Evolutionary conservation across 2,329 filamentous ascomycete genomes (phyloP), one percentile per base, ranked within the genome.

Genomic region (Corniculantispora saksenae): DNA sequence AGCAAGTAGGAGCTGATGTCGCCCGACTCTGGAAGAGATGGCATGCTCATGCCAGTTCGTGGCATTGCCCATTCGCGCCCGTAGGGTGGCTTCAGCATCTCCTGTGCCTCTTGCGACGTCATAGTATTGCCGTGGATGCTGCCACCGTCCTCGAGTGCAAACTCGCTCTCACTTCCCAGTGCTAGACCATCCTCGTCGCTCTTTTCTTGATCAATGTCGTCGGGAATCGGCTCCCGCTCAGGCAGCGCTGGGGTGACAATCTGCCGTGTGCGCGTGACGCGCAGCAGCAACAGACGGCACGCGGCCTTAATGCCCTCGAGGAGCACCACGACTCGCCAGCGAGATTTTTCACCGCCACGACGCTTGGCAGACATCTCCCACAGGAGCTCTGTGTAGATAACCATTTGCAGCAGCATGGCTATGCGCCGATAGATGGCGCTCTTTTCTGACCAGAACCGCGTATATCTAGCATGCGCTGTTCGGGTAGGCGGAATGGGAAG

Each of bases 341-440:
- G 87, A 29, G 90, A 79, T 72, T 86, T 88, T 76, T 96, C 86
- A 53, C 91, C 93, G 21, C 92, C 91, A 67, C 89, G 89, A 57
- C 94, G 86, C 78, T 97, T 96, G 32, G 94, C 94, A 32, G 91
- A 87, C 95, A 99, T 99, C 77, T 99, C 95, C 86, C 94, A 95
- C n/a, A 99, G 81, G 35, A 99, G 82, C 79, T 99, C 93, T 0
- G 94, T 97, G 75, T 98, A 98, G 70, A 95, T 91, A 29, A 97
- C 91, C 79, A 97, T 91, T 75, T 97, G 93, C 57, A 99, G 81
- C 5, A 93, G 82, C 69, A 94, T 84, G 48, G 94, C 94, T 63
- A 96, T 87, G 66, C 91, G 87, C 66, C 90, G 87, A 77, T 99
- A 99, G 12, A 92, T 83, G 5, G 84, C 82, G 72, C 84, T 88